Evolutionary conservation across 75 land plant species (phyloP), one percentile per base, ranked within the genome.

Genomic region (Sequoia sempervirens): DNA sequence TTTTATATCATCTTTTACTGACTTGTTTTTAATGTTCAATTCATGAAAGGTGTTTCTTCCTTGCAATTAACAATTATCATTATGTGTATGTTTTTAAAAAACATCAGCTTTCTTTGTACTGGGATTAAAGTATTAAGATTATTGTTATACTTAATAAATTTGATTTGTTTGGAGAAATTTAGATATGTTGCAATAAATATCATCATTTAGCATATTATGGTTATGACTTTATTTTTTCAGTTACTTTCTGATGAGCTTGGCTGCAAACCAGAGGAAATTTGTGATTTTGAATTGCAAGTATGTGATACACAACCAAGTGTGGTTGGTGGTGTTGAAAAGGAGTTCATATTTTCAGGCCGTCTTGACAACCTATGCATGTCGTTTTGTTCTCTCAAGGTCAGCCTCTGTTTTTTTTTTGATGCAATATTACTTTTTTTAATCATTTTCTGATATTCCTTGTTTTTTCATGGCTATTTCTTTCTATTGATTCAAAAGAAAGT

Each of bases 341-440:
- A 98, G 87, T 98, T 98, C 73, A 83, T 98, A 47, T 98, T 96
- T 84, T 98, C 99, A 8, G 99, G 99, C 80, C 88, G 99, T 79
- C 97, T 98, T 82, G 99, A 98, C 84, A 98, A 98, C 84, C 94
- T 98, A 54, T 98, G 99, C 90, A 94, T 92, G 94, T 94, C 99
- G 76, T 98, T 96, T 84, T 94, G 97, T 85, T 94, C 99, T 82
- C 85, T 98, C 36, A 96, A 96, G 97, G 99, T 93, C 1, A 80
- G 80, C 10, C 26, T 6, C 13, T 47, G 36, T 40, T 50, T 34
- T 30, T 5, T n/a, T 81, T 30, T 37, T n/a, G n/a, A 75, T 7
- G 46, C n/a, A 18, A 75, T 75, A 7, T 4, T 41, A 75, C 26
- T 38, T 18, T 34, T 6, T 75, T 75, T 8, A 23, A 8, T 38